Base-by-base conservation (phyloP, 2,329 filamentous ascomycete species). In the Stachybotrys chlorohalonatus region DNA sequence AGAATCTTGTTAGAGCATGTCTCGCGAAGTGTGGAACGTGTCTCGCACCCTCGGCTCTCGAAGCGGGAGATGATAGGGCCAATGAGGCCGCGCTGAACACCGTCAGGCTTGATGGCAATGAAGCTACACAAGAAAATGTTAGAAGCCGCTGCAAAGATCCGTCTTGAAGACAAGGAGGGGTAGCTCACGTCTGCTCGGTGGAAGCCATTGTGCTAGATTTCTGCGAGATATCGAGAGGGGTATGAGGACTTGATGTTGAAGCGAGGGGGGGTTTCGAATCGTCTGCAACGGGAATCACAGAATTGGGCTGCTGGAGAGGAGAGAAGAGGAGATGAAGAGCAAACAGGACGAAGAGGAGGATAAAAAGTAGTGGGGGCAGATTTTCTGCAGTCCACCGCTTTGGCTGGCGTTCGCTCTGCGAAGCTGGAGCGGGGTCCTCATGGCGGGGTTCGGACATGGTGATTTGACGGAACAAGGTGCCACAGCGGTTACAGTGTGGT, bases 71-170 rank as follows among this genome's bases (percentile, higher is more conserved):
- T 89, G 85, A 99, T 99, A 80, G 90, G 88, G 74, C 93, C 94
- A 76, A 99, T 79, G 71, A 99, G 90, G 80, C 94, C 94, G 80
- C 94, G 93, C 92, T 96, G 94, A 80, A 97, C 94, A 76, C 94
- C 94, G 80, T 97, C 94, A 68, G 93, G 94, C 91, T 99, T 99
- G 85, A 99, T 90, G 74, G 94, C 94, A 84, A 97, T 97, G 89
- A 97, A 97, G 82, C 93, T 97, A 70, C 50, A n/a, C 24, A 24
- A 24, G 24, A 24, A 65, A 65, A 54, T 53, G 62, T 70, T 55
- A 70, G 62, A 59, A 55, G 39, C 36, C 52, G 16, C 55, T 52
- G 50, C 51, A 53, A 54, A 48, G 31, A 48, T 54, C 45, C 52
- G 52, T 11, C 53, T 58, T 54, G 62, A 63, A 56, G 62, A 62